These are phyloP conservation scores for Dendrobium chrysotoxum DNA, from an alignment of 106 monocot species.

Conservation along the genomic window DNA sequence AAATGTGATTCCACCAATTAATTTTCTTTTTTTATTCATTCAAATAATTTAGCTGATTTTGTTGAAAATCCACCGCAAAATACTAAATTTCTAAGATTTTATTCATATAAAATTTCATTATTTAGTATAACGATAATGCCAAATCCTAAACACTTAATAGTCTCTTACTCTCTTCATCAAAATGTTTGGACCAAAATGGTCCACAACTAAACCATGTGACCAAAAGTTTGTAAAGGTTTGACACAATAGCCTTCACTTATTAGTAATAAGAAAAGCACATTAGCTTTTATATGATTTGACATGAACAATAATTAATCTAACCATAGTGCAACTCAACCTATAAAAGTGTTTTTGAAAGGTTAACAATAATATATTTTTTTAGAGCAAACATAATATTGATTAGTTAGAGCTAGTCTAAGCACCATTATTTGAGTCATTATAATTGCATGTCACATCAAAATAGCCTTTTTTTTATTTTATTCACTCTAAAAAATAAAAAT, in stretches of 20 bases:
- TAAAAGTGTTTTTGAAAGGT: neutral
- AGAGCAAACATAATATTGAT: neutral
- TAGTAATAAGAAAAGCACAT: neutral
- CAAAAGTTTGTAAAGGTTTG: neutral
- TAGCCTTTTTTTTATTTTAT: neutral
- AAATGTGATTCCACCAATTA: too few relatives aligned
- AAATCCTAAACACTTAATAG: too few relatives aligned
- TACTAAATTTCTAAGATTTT: too few relatives aligned
- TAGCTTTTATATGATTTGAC: slow-evolving; percentile 1
- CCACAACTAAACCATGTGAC: neutral
- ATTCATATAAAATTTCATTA: too few relatives aligned
- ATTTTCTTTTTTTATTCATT: too few relatives aligned
- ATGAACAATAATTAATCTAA: neutral
- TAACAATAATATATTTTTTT: neutral
- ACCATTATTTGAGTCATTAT: neutral
- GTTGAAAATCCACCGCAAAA: too few relatives aligned
- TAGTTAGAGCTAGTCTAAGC: neutral
- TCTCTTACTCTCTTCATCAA: neutral
- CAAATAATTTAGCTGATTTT: too few relatives aligned
- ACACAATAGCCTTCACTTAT: neutral
- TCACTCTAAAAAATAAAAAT: neutral
- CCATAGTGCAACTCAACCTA: neutral
- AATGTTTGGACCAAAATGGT: neutral
- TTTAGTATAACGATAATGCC: too few relatives aligned
- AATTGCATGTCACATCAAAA: neutral